These are phyloP conservation scores for Termitomyces sp. DNA, from an alignment of 768 basidiomycete genomes.

Conservation along the genomic window DNA sequence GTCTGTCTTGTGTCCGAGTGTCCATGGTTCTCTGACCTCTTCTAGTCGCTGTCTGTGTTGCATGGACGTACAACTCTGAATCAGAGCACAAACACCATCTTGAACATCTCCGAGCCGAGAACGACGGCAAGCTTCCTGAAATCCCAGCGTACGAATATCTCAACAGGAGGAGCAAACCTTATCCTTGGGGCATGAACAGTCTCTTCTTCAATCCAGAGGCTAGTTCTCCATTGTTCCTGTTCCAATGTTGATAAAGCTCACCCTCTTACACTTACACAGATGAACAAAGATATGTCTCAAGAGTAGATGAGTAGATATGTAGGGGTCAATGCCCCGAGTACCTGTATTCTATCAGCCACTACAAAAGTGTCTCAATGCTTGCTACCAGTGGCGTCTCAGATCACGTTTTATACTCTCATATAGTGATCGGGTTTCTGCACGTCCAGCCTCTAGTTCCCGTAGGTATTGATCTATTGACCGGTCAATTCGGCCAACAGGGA, in stretches of 20 bases:
- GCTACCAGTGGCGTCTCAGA: conserved; percentile 67
- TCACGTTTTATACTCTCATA: conserved; percentile 73
- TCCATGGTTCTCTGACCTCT: background rate
- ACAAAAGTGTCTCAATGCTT: background rate
- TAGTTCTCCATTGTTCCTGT: conserved; percentile 18
- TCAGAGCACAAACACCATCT: conserved; percentile 65
- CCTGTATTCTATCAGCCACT: background rate
- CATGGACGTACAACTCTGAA: conserved; percentile 55
- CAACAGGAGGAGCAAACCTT: conserved; percentile 73
- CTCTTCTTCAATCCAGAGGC: conserved; percentile 80
- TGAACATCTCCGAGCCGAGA: conserved; percentile 66
- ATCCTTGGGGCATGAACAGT: conserved; percentile 81
- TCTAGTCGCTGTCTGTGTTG: conserved; percentile 43
- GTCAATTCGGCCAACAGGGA: conserved; percentile 78
- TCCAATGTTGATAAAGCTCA: background rate
- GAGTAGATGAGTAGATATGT: conserved; percentile 12
- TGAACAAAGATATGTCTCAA: conserved; percentile 58
- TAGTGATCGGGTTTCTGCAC: conserved; percentile 53
- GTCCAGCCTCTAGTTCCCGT: conserved; percentile 57
- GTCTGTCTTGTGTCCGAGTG: conserved; percentile 23
- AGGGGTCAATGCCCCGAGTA: background rate
- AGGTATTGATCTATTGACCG: conserved; percentile 70
- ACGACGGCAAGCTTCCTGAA: conserved; percentile 68
- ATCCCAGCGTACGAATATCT: conserved; percentile 71
- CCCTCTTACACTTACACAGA: conserved; percentile 27